Conservation (phyloP, 2,329 filamentous ascomycete genomes). For the Juglanconis sp. region DNA sequence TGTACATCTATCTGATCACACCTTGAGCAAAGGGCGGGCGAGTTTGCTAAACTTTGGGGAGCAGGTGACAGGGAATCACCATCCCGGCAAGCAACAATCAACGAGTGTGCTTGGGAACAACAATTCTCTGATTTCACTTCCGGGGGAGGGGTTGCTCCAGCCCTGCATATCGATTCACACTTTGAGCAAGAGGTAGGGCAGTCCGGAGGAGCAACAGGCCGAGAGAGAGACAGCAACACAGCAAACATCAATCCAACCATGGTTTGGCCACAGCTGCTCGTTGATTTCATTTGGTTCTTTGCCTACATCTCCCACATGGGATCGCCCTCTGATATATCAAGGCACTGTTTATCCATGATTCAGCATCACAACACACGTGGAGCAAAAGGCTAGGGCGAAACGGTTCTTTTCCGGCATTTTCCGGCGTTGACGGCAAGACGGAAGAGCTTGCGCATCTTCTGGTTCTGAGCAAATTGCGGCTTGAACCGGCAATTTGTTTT, state of each 20-base stretch:
- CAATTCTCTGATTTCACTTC: too few species aligned
- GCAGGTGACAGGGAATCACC: too few species aligned
- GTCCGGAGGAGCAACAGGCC: too few species aligned
- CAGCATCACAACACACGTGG: background rate
- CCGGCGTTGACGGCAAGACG: conserved; percentile 15
- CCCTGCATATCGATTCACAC: too few species aligned
- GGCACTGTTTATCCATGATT: background rate
- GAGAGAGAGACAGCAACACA: too few species aligned
- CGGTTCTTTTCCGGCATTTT: conserved; percentile 13
- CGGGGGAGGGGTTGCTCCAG: too few species aligned
- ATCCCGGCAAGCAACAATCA: too few species aligned
- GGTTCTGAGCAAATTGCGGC: background rate
- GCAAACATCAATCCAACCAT: background rate
- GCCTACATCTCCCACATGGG: background rate
- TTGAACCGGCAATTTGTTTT: background rate
- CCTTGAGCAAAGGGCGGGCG: background rate
- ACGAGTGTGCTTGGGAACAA: too few species aligned
- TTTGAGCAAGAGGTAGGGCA: too few species aligned
- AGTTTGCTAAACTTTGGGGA: too few species aligned
- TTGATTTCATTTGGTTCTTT: background rate
- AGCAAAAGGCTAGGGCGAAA: background rate
- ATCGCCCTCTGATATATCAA: background rate
- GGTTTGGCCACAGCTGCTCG: background rate
- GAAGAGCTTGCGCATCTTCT: conserved; percentile 6
- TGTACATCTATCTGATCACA: conserved; percentile 4